Base-by-base conservation (phyloP, 2,329 filamentous ascomycete species). In the Penicillium rolfsii region DNA sequence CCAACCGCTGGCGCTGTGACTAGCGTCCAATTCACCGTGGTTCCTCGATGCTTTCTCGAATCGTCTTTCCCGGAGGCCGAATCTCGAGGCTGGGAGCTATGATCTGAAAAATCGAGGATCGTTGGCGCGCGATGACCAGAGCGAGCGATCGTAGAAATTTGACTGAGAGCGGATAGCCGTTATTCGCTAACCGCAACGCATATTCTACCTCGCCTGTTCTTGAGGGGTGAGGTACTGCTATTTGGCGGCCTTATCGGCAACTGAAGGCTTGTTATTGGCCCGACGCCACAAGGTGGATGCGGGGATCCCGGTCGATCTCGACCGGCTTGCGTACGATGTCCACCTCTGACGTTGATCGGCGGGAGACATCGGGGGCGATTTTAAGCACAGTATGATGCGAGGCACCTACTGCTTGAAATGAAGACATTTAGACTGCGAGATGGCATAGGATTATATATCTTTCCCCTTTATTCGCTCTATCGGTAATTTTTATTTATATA, bases 81-180 rank as follows among this genome's bases (percentile, higher is more conserved):
- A 49, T 49, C 16, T 49, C 16, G 2, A 33, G 46, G 26, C 45
- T 2, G 5, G 46, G 26, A 33, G 19, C 46, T 49, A 3, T 33
- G 8, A 49, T 33, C 16, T 49, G 3, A 16, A 19, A 49, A 33
- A 2, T 33, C 14, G 46, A 49, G 46, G 46, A 49, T 40, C 54
- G 54, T 57, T 54, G 49, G 48, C 53, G 49, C 30, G 53, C 49
- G 41, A 60, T 54, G n/a, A 54, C 40, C 40, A 57, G 48, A 46
- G 54, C 46, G 28, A 49, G 26, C 46, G 46, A 49, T 12, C 28
- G 41, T 19, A 57, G 54, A 40, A 60, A 57, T 54, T 57, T 60
- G 49, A 60, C 58, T n/a, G 43, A 54, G 30, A 54, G 49, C 41
- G 54, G 54, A 54, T 60, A 61, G 55, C 52, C 55, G 38, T 61